Percentiles rank a stretch among this genome's conserved stretches.
Conservation (phyloP, 305 asterid genomes). For the Striga hermonthica region DNA sequence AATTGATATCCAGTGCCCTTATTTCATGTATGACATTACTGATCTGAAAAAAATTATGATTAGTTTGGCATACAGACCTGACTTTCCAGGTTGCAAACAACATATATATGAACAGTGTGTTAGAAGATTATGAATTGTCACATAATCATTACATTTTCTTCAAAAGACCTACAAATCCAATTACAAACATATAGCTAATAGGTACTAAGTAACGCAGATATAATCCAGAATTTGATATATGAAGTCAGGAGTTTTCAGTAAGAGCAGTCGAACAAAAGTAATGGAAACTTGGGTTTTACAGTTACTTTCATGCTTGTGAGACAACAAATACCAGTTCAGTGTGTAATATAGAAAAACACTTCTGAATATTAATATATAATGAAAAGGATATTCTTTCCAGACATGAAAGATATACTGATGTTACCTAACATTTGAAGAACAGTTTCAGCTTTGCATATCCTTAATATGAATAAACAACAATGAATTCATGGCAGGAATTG, state of each 20-base stretch:
- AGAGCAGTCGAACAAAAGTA: neutral
- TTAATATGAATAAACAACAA: slow-evolving; percentile 12
- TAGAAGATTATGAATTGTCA: neutral
- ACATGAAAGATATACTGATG: neutral
- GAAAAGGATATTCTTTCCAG: neutral
- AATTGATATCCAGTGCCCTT: slow-evolving; percentile 93
- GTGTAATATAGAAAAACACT: neutral
- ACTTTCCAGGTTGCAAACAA: neutral
- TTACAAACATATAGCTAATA: neutral
- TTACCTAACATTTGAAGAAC: slow-evolving; percentile 16
- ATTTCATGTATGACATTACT: slow-evolving; percentile 92
- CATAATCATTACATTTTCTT: neutral
- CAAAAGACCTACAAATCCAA: neutral
- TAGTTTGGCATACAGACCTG: slow-evolving; percentile 22
- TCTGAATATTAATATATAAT: neutral
- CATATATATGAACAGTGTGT: neutral
- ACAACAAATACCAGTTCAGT: neutral
- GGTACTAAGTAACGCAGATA: too few relatives aligned
- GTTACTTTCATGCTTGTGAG: neutral
- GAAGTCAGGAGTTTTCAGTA: slow-evolving; percentile 6
- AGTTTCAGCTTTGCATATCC: slow-evolving; percentile 8
- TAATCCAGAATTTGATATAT: neutral
- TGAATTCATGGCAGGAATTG: slow-evolving; percentile 6
- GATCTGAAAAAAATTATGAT: slow-evolving; percentile 51
- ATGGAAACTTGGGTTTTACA: neutral